These are phyloP conservation scores for Sclerotinia subarctica DNA, from an alignment of 2,329 filamentous ascomycete species.

Conservation along the genomic window DNA sequence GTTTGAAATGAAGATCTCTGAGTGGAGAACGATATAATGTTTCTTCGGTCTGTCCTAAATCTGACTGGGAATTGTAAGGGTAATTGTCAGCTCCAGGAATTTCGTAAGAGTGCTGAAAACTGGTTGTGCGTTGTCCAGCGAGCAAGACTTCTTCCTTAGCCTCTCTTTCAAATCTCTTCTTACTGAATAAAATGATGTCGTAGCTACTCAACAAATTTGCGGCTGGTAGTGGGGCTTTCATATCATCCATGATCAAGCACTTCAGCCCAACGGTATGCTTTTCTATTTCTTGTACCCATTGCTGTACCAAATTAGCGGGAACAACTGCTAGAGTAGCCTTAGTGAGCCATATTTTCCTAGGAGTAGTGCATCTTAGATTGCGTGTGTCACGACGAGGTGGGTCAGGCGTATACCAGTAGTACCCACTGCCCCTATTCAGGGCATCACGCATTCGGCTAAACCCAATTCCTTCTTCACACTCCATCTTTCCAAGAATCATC, in stretches of 20 bases:
- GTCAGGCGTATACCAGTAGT: slow-evolving; percentile 54
- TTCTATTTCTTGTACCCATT: slow-evolving; percentile 78
- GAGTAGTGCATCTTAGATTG: slow-evolving; percentile 40
- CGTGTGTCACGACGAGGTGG: slow-evolving; percentile 42
- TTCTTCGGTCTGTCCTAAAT: slow-evolving; percentile 43
- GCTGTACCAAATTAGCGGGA: slow-evolving; percentile 76
- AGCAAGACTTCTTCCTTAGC: slow-evolving; percentile 40
- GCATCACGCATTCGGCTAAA: slow-evolving; percentile 38
- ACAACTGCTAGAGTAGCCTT: slow-evolving; percentile 74
- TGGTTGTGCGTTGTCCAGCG: not conserved
- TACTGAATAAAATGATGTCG: slow-evolving; percentile 77
- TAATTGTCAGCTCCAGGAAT: not conserved
- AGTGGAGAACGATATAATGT: slow-evolving; percentile 52
- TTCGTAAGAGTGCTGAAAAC: not conserved
- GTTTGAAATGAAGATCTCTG: slow-evolving; percentile 73
- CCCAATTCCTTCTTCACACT: slow-evolving; percentile 20
- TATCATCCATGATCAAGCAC: slow-evolving; percentile 59
- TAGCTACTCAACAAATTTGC: slow-evolving; percentile 58
- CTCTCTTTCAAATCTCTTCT: slow-evolving; percentile 64
- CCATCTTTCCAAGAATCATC: slow-evolving; percentile 52
- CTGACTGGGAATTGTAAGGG: slow-evolving; percentile 33
- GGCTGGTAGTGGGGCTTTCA: slow-evolving; percentile 53
- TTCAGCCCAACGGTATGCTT: slow-evolving; percentile 70
- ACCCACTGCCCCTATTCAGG: slow-evolving; percentile 56
- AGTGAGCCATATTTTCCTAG: slow-evolving; percentile 59